phyloP scores from a whole-genome alignment of 208 protist species.

The Crithidia brevicula region DNA sequence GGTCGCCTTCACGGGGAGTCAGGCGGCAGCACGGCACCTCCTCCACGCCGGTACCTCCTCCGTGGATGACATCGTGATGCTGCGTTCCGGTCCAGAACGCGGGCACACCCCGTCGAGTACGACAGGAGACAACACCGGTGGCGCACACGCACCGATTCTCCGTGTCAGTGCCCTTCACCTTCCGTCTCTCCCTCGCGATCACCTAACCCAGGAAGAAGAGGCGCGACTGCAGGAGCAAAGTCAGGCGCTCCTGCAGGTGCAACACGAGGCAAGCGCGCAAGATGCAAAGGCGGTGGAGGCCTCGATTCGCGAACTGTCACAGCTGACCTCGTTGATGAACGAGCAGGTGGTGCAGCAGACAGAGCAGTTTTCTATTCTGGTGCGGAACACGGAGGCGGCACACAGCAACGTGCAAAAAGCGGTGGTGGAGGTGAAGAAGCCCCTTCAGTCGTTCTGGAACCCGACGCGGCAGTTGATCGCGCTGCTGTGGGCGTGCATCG shows the following conservation, averaged over 20 bases:
- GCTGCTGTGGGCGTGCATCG: conserved; percentile 71
- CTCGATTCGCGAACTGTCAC: conserved; percentile 83
- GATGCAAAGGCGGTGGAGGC: conserved; percentile 78
- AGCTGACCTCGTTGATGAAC: conserved; percentile 87
- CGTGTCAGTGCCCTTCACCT: not conserved
- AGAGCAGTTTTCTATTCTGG: conserved; percentile 81
- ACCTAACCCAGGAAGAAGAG: conserved; percentile 53
- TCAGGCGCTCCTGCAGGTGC: conserved; percentile 50
- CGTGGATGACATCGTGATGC: conserved; percentile 8
- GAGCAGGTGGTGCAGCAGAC: conserved; percentile 81
- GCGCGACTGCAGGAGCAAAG: conserved; percentile 45
- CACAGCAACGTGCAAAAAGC: conserved; percentile 71
- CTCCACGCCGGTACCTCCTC: conserved; percentile 16
- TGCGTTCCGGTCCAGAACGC: not conserved
- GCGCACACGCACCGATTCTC: not conserved
- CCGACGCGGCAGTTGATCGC: conserved; percentile 78
- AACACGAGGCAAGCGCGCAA: conserved; percentile 53
- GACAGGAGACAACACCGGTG: not conserved
- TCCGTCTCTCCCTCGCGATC: conserved; percentile 4
- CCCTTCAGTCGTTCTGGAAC: conserved; percentile 67
- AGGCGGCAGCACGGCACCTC: conserved; percentile 30
- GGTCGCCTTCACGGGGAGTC: conserved; percentile 32
- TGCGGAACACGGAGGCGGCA: conserved; percentile 72
- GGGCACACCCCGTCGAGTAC: not conserved
- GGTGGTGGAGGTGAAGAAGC: conserved; percentile 62